These are phyloP conservation scores for Flaveria ramosissima DNA, from an alignment of 129 eudicot genomes.

Conservation along the genomic window DNA sequence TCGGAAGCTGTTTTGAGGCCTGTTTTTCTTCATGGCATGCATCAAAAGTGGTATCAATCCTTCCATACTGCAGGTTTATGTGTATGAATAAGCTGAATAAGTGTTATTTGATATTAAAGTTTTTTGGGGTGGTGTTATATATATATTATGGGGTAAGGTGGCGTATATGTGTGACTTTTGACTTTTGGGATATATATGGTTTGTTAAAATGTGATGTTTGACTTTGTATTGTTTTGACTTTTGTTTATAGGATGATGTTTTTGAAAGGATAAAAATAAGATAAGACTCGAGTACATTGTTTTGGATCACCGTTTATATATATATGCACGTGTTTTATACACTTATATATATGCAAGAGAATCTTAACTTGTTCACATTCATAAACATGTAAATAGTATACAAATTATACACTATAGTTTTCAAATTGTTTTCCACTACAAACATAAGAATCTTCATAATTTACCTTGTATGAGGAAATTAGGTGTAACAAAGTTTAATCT, in stretches of 20 bases:
- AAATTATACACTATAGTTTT: too few species aligned
- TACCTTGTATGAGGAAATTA: too few species aligned
- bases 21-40: conserved; percentile 38
- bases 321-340: not conserved
- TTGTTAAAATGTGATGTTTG: not conserved
- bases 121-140: not conserved
- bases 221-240: conserved; percentile 6
- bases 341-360: too few species aligned
- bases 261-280: not conserved
- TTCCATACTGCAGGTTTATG: conserved; percentile 19
- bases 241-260: not conserved
- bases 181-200: not conserved
- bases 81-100: not conserved
- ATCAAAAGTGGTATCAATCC: conserved; percentile 43
- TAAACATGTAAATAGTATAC: too few species aligned
- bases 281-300: not conserved
- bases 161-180: not conserved
- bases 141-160: not conserved
- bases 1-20: conserved; percentile 34
- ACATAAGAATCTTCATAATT: too few species aligned
- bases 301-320: not conserved
- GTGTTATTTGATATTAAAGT: not conserved
- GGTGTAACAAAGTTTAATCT: too few species aligned
- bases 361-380: not conserved
- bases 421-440: too few species aligned